phyloP scores from a whole-genome alignment of 2,329 filamentous ascomycete genomes.

The Cercospora citrullina region DNA sequence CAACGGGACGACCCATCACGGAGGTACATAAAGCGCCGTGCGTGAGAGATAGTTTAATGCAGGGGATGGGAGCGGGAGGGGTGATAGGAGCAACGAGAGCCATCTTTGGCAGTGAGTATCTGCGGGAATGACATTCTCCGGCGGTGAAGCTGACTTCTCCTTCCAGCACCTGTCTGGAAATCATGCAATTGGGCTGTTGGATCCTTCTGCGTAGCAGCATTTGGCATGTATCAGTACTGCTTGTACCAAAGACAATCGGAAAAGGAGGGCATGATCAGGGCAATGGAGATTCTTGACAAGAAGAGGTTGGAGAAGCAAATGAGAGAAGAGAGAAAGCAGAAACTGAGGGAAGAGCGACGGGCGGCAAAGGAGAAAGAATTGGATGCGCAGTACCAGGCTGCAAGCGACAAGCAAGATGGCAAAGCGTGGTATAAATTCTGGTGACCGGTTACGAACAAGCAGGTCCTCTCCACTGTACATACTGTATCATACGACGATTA shows the following conservation, averaged over 20 bases:
- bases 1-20: constrained; percentile 66
- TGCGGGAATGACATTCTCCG: neutral
- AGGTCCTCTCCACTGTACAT: neutral
- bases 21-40: constrained; percentile 79
- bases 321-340: constrained; percentile 48
- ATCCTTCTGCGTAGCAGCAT: constrained; percentile 68
- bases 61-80: constrained; percentile 79
- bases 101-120: constrained; percentile 68
- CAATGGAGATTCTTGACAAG: constrained; percentile 76
- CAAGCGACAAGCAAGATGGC: constrained; percentile 28
- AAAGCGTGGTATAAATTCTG: constrained; percentile 42
- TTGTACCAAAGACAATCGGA: constrained; percentile 72
- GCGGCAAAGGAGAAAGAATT: constrained; percentile 48
- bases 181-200: constrained; percentile 85
- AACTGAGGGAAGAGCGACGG: constrained; percentile 42
- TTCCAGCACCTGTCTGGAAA: constrained; percentile 59
- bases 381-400: constrained; percentile 38
- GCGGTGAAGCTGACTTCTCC: constrained; percentile 17
- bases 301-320: constrained; percentile 65
- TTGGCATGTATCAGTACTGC: constrained; percentile 80
- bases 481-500: neutral
- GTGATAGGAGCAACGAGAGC: constrained; percentile 72
- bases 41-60: constrained; percentile 76
- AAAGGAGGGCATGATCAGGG: constrained; percentile 78
- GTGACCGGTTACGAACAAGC: constrained; percentile 25